Percentiles rank a stretch among this genome's conserved stretches.
Evolutionary conservation across 768 basidiomycete genomes (phyloP).

Genomic region (Lactarius tabidus): DNA sequence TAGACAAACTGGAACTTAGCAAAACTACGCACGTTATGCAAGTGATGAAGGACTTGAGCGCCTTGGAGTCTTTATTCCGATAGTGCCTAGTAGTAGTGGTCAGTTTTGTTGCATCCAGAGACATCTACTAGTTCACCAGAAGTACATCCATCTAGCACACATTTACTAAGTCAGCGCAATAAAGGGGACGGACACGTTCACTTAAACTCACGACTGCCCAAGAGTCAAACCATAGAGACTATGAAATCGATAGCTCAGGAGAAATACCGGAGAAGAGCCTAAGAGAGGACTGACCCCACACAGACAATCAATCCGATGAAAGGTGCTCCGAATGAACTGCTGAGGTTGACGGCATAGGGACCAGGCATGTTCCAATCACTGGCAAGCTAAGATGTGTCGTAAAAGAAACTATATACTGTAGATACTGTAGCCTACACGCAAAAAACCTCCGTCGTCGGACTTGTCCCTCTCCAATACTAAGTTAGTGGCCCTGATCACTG

Average conservation of each 20-base stretch:
- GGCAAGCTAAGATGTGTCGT: too few relatives aligned
- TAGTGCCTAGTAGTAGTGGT: not conserved
- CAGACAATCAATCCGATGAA: constrained; percentile 7
- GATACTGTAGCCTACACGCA: too few relatives aligned
- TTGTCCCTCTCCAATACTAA: too few relatives aligned
- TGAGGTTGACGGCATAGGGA: not conserved
- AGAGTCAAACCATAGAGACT: constrained; percentile 6
- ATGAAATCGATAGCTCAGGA: not conserved
- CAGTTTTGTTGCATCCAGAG: not conserved
- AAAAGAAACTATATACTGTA: too few relatives aligned
- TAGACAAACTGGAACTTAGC: too few relatives aligned
- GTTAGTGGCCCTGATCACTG: too few relatives aligned
- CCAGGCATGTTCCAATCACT: too few relatives aligned
- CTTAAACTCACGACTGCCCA: constrained; percentile 2
- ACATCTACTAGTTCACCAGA: not conserved
- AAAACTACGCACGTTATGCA: not conserved
- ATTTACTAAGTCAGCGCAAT: not conserved
- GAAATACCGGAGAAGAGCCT: not conserved
- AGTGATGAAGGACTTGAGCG: not conserved
- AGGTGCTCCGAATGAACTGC: not conserved
- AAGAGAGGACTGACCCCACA: not conserved
- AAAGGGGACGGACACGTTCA: not conserved
- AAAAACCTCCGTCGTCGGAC: too few relatives aligned
- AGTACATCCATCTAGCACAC: constrained; percentile 8
- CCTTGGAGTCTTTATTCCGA: not conserved